Evolutionary conservation across 495 filamentous ascomycete genomes (phyloP).

Genomic region (Cercophora sp.): DNA sequence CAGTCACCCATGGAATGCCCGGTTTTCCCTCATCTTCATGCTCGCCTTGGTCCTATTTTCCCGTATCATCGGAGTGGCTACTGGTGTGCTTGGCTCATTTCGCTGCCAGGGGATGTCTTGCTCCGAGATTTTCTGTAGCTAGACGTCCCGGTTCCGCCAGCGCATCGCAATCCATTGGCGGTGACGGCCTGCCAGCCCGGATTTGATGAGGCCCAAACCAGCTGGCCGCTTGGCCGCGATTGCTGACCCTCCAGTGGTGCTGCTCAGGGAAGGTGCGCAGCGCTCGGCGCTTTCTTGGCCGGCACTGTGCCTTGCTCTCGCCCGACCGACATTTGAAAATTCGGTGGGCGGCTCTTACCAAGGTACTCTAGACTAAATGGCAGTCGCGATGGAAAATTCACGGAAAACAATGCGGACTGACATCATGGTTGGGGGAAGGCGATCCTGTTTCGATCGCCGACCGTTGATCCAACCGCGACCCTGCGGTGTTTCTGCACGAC

Average conservation of each 20-base stretch:
- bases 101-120: not conserved
- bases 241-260: not conserved
- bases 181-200: not conserved
- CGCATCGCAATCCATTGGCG: conserved; percentile 2
- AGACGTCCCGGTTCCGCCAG: not conserved
- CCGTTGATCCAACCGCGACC: not conserved
- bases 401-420: not conserved
- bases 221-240: not conserved
- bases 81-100: conserved; percentile 6
- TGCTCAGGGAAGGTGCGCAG: not conserved
- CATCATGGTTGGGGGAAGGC: not conserved
- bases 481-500: not conserved
- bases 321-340: too few relatives aligned
- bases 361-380: too few relatives aligned
- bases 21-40: conserved; percentile 1
- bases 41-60: not conserved
- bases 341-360: too few relatives aligned
- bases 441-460: not conserved
- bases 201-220: not conserved
- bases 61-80: not conserved
- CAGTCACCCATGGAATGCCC: not conserved
- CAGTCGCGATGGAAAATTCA: not conserved
- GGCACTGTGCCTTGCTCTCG: too few relatives aligned
- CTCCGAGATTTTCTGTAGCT: not conserved
- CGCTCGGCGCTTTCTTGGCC: not conserved